These are phyloP conservation scores for Cardamine chenopodiifolia DNA, from an alignment of 345 rosid species.

Conservation along the genomic window DNA sequence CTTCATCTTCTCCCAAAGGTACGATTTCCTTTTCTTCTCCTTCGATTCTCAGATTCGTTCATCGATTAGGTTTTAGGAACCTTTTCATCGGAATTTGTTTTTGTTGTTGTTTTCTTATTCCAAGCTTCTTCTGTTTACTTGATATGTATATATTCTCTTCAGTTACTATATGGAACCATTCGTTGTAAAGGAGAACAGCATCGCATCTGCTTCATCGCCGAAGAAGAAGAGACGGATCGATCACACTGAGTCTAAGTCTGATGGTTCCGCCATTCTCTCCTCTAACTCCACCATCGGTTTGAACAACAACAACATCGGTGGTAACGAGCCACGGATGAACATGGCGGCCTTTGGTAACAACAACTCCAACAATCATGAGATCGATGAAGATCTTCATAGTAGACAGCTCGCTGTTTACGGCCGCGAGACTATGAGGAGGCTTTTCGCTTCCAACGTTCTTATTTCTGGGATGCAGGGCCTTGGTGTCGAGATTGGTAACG, in stretches of 20 bases:
- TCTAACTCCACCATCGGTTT: slow-evolving; percentile 26
- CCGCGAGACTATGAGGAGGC: slow-evolving; percentile 75
- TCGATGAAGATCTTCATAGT: slow-evolving; percentile 80
- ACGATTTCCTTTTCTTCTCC: slow-evolving; percentile 10
- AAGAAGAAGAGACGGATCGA: slow-evolving; percentile 43
- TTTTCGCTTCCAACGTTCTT: slow-evolving; percentile 67
- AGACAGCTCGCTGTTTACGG: slow-evolving; percentile 83
- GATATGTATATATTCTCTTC: slow-evolving; percentile 17
- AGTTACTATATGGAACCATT: slow-evolving; percentile 43
- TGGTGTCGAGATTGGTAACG: slow-evolving; percentile 73
- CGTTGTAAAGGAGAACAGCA: slow-evolving; percentile 36
- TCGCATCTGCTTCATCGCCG: slow-evolving; percentile 43
- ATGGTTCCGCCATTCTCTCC: slow-evolving; percentile 3
- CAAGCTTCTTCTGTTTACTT: slow-evolving; percentile 21
- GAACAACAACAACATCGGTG: slow-evolving; percentile 10
- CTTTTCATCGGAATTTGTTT: slow-evolving; percentile 5
- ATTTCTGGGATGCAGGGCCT: slow-evolving; percentile 73
- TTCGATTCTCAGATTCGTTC: slow-evolving; percentile 27
- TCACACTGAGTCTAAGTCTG: slow-evolving; percentile 35
- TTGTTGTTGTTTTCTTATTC: background rate
- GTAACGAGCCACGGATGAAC: slow-evolving; percentile 21
- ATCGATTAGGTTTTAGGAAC: slow-evolving; percentile 20
- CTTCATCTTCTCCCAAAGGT: slow-evolving; percentile 23
- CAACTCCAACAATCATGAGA: slow-evolving; percentile 47
- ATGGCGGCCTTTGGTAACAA: slow-evolving; percentile 46